Percentiles rank a stretch among this genome's conserved stretches.
phyloP scores from a whole-genome alignment of 768 basidiomycete genomes.

The Gymnopilus junonius region DNA sequence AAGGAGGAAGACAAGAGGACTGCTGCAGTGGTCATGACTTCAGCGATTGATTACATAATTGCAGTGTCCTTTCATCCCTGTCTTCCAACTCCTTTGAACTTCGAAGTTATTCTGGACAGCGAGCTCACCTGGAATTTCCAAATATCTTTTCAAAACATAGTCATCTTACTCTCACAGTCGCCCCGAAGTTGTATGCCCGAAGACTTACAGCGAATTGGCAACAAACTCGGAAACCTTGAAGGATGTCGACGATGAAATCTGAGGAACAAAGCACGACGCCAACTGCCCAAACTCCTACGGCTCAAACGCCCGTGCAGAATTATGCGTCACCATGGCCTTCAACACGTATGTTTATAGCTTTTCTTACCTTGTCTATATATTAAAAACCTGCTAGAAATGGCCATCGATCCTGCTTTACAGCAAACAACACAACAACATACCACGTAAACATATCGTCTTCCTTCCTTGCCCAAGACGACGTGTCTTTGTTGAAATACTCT shows the following conservation, averaged over 20 bases:
- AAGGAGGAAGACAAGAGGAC: neutral
- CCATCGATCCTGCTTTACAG: conserved; percentile 72
- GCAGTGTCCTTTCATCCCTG: neutral
- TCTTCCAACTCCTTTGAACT: neutral
- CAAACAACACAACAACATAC: conserved; percentile 49
- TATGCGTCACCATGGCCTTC: conserved; percentile 38
- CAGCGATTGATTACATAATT: neutral
- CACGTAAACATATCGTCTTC: conserved; percentile 37
- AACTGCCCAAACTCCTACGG: conserved; percentile 10
- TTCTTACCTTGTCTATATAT: neutral
- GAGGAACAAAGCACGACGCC: conserved; percentile 13
- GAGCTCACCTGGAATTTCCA: neutral
- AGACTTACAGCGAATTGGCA: neutral
- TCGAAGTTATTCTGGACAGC: neutral
- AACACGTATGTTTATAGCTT: conserved; percentile 27
- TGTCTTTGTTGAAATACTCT: conserved; percentile 18
- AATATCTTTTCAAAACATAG: neutral
- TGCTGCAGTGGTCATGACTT: neutral
- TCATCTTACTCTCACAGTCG: too few species aligned
- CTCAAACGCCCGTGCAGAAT: conserved; percentile 26
- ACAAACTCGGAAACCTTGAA: neutral
- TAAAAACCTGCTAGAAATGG: conserved; percentile 48
- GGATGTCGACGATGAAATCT: conserved; percentile 10
- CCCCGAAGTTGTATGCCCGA: too few species aligned
- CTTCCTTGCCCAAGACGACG: conserved; percentile 20